These are phyloP conservation scores for Cordyceps tenuipes DNA, from an alignment of 2,329 filamentous ascomycete genomes.

Conservation along the genomic window DNA sequence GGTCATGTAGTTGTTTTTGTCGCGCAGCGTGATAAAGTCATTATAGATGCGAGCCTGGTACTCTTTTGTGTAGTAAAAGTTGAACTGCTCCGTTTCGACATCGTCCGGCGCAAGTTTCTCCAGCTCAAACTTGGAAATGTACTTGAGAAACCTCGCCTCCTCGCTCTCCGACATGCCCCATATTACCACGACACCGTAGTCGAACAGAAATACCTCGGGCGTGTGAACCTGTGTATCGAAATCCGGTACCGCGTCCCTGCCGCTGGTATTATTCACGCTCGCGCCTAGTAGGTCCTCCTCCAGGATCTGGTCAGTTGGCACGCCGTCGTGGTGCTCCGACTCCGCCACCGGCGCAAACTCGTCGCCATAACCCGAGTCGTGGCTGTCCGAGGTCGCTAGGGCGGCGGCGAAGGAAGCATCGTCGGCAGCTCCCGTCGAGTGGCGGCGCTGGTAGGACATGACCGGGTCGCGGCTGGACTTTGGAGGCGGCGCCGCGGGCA, in stretches of 20 bases:
- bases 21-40: constrained; percentile 91
- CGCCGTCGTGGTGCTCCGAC: constrained; percentile 18
- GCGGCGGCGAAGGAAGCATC: constrained; percentile 12
- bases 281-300: constrained; percentile 29
- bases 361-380: constrained; percentile 23
- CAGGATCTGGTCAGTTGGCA: constrained; percentile 18
- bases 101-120: constrained; percentile 85
- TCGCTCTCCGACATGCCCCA: constrained; percentile 95
- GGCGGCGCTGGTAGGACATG: constrained; percentile 55
- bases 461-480: constrained; percentile 26
- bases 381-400: constrained; percentile 37
- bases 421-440: constrained; percentile 57
- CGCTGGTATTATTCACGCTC: constrained; percentile 25
- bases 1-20: constrained; percentile 96
- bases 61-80: constrained; percentile 97
- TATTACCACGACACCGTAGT: constrained; percentile 95
- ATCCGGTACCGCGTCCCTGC: constrained; percentile 49
- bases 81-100: constrained; percentile 94
- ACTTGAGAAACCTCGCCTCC: constrained; percentile 84
- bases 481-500: neutral
- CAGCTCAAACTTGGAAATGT: constrained; percentile 87
- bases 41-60: constrained; percentile 99
- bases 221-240: constrained; percentile 86
- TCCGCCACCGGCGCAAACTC: constrained; percentile 17
- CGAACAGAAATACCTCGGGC: constrained; percentile 90